These are phyloP conservation scores for Nicotiana rustica DNA, from an alignment of 305 asterid genomes.

Conservation along the genomic window DNA sequence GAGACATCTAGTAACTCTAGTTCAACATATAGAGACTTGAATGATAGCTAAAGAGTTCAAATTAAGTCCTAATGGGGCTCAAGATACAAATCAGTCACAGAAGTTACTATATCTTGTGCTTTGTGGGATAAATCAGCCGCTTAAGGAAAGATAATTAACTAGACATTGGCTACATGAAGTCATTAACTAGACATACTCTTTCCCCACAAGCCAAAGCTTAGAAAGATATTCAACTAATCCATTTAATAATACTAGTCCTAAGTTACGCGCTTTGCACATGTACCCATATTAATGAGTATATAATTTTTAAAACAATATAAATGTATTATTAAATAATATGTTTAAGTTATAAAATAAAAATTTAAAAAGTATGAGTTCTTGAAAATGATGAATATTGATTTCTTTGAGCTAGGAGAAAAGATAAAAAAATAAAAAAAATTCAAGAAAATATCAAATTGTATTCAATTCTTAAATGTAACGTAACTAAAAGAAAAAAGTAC, in stretches of 20 bases:
- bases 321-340: too few species aligned
- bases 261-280: too few species aligned
- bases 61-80: background rate
- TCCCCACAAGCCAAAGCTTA: background rate
- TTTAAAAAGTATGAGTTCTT: too few species aligned
- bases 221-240: background rate
- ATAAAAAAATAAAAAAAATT: too few species aligned
- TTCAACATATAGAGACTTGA: background rate
- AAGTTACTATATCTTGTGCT: background rate
- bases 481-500: too few species aligned
- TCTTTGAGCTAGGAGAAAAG: too few species aligned
- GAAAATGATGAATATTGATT: too few species aligned
- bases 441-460: too few species aligned
- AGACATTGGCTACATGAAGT: background rate
- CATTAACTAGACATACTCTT: background rate
- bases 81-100: background rate
- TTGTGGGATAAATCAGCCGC: background rate
- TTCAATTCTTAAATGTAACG: too few species aligned
- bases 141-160: background rate
- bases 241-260: background rate
- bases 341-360: too few species aligned
- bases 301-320: too few species aligned
- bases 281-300: too few species aligned
- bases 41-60: background rate
- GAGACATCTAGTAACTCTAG: background rate